phyloP scores from a whole-genome alignment of 768 basidiomycete species.

The Mycena leptocephala region DNA sequence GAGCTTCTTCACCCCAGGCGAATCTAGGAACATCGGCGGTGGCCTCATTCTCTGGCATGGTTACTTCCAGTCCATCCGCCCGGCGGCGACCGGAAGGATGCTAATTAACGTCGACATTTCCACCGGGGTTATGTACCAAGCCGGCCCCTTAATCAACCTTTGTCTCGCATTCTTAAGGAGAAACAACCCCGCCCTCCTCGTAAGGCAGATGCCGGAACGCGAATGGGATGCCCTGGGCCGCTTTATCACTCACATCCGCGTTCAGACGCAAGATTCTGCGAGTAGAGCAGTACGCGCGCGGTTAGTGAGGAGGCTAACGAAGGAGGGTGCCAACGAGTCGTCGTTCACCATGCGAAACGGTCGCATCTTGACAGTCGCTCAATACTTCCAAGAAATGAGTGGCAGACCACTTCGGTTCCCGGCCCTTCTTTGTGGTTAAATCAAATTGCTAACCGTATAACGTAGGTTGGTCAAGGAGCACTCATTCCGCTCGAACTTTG shows the following conservation, averaged over 20 bases:
- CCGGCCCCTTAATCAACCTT: constrained; percentile 68
- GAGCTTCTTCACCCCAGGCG: constrained; percentile 77
- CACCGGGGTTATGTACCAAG: too few species aligned
- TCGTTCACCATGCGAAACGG: constrained; percentile 78
- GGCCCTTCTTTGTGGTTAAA: constrained; percentile 39
- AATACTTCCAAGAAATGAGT: constrained; percentile 40
- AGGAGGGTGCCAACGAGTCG: too few species aligned
- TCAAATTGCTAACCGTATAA: constrained; percentile 7
- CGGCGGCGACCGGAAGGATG: constrained; percentile 72
- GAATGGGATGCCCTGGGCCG: constrained; percentile 70
- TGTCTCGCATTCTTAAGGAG: constrained; percentile 66
- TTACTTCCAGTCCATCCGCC: constrained; percentile 82
- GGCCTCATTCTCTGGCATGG: constrained; percentile 82
- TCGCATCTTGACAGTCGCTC: constrained; percentile 68
- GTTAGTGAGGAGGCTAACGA: too few species aligned
- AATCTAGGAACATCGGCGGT: constrained; percentile 62
- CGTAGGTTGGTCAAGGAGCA: constrained; percentile 73
- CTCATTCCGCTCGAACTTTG: constrained; percentile 81
- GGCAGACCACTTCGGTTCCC: constrained; percentile 11
- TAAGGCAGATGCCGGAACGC: constrained; percentile 66
- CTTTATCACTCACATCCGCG: constrained; percentile 69
- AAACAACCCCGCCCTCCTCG: constrained; percentile 57
- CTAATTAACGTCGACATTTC: too few species aligned
- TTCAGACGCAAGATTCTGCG: constrained; percentile 66
- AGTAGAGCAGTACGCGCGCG: too few species aligned